These are phyloP conservation scores for Aspergillus panamensis DNA, from an alignment of 495 filamentous ascomycete species.

Conservation along the genomic window DNA sequence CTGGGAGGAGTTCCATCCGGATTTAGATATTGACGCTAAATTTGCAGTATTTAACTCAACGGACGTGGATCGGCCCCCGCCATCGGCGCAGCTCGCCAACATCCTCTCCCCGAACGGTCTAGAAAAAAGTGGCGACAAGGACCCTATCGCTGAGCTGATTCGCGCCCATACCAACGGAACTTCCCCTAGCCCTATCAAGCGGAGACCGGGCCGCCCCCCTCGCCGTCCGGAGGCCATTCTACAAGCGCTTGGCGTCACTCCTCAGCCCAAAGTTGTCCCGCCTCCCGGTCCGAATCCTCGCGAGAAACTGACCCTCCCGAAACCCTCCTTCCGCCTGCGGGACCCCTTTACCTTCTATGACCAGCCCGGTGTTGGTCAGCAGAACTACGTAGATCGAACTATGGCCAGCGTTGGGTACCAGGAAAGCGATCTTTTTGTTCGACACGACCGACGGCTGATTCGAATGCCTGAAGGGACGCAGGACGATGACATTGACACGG, in stretches of 20 bases:
- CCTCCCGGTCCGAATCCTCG: constrained; percentile 64
- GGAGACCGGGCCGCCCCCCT: constrained; percentile 59
- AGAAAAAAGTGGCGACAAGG: constrained; percentile 22
- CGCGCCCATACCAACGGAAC: constrained; percentile 26
- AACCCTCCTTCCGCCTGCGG: constrained; percentile 54
- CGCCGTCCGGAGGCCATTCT: constrained; percentile 59
- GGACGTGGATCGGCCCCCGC: constrained; percentile 69
- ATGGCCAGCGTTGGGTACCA: constrained; percentile 96
- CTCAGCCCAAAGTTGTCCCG: constrained; percentile 55
- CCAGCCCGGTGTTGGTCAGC: constrained; percentile 55
- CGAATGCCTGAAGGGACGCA: constrained; percentile 71
- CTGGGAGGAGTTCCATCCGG: constrained; percentile 95
- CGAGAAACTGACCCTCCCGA: constrained; percentile 62
- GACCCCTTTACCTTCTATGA: constrained; percentile 62
- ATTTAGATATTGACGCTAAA: constrained; percentile 78
- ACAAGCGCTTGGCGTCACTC: constrained; percentile 55
- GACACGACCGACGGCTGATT: constrained; percentile 72
- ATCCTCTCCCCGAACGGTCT: constrained; percentile 31
- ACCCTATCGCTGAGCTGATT: constrained; percentile 24
- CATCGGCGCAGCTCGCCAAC: constrained; percentile 34
- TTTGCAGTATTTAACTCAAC: constrained; percentile 76
- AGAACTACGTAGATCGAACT: constrained; percentile 78
- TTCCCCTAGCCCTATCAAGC: constrained; percentile 47
- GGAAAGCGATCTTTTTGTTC: constrained; percentile 81
- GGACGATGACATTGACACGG: constrained; percentile 78